Base-by-base conservation (phyloP, 768 basidiomycete species). In the Podaxis rugospora region DNA sequence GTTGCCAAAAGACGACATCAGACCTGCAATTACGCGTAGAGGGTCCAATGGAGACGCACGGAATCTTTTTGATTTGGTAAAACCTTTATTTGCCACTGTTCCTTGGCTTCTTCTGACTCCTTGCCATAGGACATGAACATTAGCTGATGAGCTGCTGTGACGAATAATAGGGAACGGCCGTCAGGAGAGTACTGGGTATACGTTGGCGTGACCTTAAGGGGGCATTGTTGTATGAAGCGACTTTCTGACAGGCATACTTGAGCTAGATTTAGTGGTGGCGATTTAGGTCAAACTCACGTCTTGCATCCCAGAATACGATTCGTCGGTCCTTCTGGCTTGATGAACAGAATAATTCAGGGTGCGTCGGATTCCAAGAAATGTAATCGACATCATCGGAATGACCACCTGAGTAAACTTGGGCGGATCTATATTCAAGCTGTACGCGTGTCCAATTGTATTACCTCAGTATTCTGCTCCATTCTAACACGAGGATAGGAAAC, bases 331-430 rank as follows among this genome's bases (percentile, higher is more conserved):
- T 88, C 68, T 87, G 84, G 65, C 90, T 87, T 14, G 89, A 90
- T 0, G 91, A 87, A 62, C 88, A 91, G 68, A 93, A 90, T 14
- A 92, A 73, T 40, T 92, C 91, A 3, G 91, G 89, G 65, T 93
- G 90, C 2, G 87, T 89, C 1, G 91, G 91, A 69, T 91, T 91
- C 90, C 91, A 93, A 6, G 89, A 84, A 44, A 92, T 74, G 62
- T 91, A 85, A 66, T 93, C 91, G n/a, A 89, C 87, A 49, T 91
- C 90, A 57, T 90, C 89, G 1, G 81, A 78, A 64, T 92, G 91
- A 5, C 84, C 90, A 21, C 90, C 89, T 0, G 86, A 80, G 60
- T 84, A 90, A 14, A 81, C 75, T 1, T 81, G 75, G 14, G 90
- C 87, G 14, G 85, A 79, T 64, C 90, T 81, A 23, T 81, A 72